These are phyloP conservation scores for Sporothrix euskadiensis DNA, from an alignment of 2,329 filamentous ascomycete species.

Conservation along the genomic window DNA sequence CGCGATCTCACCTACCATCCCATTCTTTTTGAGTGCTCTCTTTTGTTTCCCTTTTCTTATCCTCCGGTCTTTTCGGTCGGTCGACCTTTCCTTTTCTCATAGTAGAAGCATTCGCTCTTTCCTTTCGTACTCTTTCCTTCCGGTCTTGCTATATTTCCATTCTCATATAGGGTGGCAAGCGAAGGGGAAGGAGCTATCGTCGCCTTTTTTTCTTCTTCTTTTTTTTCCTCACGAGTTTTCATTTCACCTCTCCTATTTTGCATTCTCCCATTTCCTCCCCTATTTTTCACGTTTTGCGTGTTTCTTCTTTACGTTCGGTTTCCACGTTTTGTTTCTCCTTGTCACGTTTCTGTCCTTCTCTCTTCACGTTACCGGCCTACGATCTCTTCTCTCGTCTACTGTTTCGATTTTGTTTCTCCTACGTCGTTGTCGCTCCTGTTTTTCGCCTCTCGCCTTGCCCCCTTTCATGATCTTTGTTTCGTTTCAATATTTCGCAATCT, in stretches of 20 bases:
- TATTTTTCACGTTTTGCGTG: neutral
- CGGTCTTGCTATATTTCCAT: conserved; percentile 6
- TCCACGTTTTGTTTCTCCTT: neutral
- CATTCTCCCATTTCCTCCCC: neutral
- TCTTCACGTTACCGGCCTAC: neutral
- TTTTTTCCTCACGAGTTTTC: conserved; percentile 14
- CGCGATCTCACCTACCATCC: conserved; percentile 6
- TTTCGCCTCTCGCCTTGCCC: neutral
- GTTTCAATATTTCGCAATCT: neutral
- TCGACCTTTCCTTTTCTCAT: neutral
- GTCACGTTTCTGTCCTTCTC: neutral
- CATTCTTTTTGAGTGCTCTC: neutral
- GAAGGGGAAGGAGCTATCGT: conserved; percentile 18
- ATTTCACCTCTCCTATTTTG: conserved; percentile 10
- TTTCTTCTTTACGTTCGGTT: neutral
- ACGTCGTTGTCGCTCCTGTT: neutral
- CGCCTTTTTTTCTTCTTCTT: conserved; percentile 2
- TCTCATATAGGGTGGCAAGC: conserved; percentile 14
- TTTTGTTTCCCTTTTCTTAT: neutral
- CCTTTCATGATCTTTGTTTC: conserved; percentile 2
- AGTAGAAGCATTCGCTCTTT: neutral
- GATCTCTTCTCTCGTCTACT: neutral
- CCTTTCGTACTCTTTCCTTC: neutral
- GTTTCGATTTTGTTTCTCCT: neutral
- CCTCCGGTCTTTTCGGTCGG: neutral